Percentiles rank a stretch among this genome's conserved stretches.
phyloP scores from a whole-genome alignment of 2,329 filamentous ascomycete species.

The Trichoderma oligosporum region DNA sequence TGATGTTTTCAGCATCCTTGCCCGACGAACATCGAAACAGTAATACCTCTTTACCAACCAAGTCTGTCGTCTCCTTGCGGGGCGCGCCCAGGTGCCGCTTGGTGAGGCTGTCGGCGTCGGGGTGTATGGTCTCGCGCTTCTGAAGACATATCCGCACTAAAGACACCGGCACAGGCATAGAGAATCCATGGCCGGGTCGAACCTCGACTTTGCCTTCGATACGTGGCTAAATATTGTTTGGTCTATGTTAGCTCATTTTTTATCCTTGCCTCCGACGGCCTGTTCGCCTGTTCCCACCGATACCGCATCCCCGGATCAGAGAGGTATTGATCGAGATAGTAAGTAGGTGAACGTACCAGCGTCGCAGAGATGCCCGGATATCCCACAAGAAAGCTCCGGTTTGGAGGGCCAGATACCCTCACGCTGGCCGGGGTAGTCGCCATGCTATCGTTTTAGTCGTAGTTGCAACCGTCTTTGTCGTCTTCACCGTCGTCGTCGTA shows the following conservation, averaged over 20 bases:
- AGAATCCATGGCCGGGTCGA: conserved; percentile 76
- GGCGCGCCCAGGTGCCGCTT: conserved; percentile 89
- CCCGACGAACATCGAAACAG: conserved; percentile 82
- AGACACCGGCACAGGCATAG: conserved; percentile 84
- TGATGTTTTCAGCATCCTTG: conserved; percentile 80
- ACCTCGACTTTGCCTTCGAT: conserved; percentile 99
- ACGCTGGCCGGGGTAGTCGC: conserved; percentile 51
- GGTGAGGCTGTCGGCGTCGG: conserved; percentile 87
- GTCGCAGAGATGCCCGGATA: conserved; percentile 98
- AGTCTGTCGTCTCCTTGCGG: conserved; percentile 83
- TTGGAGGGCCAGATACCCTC: conserved; percentile 93
- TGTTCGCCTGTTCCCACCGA: neutral
- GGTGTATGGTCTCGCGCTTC: conserved; percentile 92
- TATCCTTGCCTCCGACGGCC: neutral
- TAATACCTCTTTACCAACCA: conserved; percentile 93
- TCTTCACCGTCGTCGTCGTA: neutral
- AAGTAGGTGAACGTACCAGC: conserved; percentile 60
- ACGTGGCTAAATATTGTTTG: conserved; percentile 61
- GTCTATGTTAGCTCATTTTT: neutral
- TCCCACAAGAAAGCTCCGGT: conserved; percentile 93
- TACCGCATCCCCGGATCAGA: neutral
- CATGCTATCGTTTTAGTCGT: conserved; percentile 27
- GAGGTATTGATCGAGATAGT: neutral
- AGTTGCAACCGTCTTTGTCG: neutral
- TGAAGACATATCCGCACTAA: conserved; percentile 92